Evolutionary conservation across 2,329 filamentous ascomycete genomes (phyloP), one percentile per base, ranked within the genome.

Genomic region (Stromatinia cepivora): DNA sequence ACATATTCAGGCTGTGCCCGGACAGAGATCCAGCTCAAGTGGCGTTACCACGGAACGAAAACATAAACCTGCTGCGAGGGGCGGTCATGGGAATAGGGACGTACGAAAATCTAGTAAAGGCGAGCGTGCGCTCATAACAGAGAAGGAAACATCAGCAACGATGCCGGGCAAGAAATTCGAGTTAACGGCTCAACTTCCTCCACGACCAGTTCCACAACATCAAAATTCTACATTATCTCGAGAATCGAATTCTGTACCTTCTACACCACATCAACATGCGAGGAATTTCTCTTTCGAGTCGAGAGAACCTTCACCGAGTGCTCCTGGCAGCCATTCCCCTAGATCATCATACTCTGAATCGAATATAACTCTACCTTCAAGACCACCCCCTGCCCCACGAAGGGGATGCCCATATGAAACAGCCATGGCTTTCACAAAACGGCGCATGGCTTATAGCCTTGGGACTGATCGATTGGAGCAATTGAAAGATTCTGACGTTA

Each of bases 331-430:
- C 79, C 92, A 94, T 75, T 97, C 94, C 20, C 95, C 94, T 52
- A 90, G 92, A 70, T 97, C 94, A 5, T 92, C 92, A 25, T 94
- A 94, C 76, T 97, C 93, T 59, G 94, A 97, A 80, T 92, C 92
- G 34, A 94, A 92, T 77, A 88, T 91, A 73, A 85, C 88, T 45
- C 82, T 93, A 71, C 88, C 90, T 1, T 89, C 90, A 10, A 86
- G 88, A 71, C 88, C 88, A 71, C 84, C 89, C 28, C 88, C 88
- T 34, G 84, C 85, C 13, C 83, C 83, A 39, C 79, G 82, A 73
- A 83, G 86, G 70, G 85, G 88, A 76, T 99, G 95, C 82, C 92
- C 90, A 78, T 97, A 92, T 81, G 95, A 99, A 83, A 96, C 92
- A 17, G 91, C 90, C 31, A 88, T 93, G 79, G 89, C 92, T 34